These are phyloP conservation scores for Candolleomyces aberdarensis DNA, from an alignment of 768 basidiomycete species.

Conservation along the genomic window DNA sequence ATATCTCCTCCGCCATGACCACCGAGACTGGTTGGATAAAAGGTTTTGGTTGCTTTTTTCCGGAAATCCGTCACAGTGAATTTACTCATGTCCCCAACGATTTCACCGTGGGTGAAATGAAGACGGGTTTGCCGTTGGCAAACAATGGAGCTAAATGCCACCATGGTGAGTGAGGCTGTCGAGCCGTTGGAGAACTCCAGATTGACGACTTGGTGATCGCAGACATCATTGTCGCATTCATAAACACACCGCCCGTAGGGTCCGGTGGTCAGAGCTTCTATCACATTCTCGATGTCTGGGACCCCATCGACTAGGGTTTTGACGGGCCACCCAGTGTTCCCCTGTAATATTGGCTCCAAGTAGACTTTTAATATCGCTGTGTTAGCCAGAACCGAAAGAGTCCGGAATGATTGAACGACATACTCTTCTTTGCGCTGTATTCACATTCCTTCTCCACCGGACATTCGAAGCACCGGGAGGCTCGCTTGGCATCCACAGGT, in stretches of 20 bases:
- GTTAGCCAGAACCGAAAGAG: conserved; percentile 3
- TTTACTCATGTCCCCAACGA: conserved; percentile 78
- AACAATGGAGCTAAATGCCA: conserved; percentile 75
- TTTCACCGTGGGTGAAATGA: conserved; percentile 85
- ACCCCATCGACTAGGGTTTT: conserved; percentile 70
- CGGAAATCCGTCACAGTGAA: conserved; percentile 81
- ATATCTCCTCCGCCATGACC: conserved; percentile 84
- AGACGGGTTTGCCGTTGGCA: conserved; percentile 82
- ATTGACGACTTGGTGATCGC: conserved; percentile 90
- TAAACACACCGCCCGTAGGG: conserved; percentile 86
- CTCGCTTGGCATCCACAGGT: conserved; percentile 63
- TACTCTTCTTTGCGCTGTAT: conserved; percentile 86
- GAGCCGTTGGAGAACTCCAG: conserved; percentile 79
- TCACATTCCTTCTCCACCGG: conserved; percentile 68
- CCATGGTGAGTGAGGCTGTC: conserved; percentile 87
- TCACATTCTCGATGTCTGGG: conserved; percentile 85
- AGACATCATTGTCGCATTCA: conserved; percentile 81
- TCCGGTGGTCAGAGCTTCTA: conserved; percentile 61
- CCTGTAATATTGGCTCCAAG: conserved; percentile 63
- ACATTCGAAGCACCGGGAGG: conserved; percentile 77
- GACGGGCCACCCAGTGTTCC: conserved; percentile 62
- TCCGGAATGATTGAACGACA: conserved; percentile 13
- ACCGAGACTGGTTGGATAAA: conserved; percentile 52
- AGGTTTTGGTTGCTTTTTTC: conserved; percentile 40
- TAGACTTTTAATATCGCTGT: conserved; percentile 56